phyloP scores from a whole-genome alignment of 2,329 filamentous ascomycete genomes.

The Clarireedia hainanense region DNA sequence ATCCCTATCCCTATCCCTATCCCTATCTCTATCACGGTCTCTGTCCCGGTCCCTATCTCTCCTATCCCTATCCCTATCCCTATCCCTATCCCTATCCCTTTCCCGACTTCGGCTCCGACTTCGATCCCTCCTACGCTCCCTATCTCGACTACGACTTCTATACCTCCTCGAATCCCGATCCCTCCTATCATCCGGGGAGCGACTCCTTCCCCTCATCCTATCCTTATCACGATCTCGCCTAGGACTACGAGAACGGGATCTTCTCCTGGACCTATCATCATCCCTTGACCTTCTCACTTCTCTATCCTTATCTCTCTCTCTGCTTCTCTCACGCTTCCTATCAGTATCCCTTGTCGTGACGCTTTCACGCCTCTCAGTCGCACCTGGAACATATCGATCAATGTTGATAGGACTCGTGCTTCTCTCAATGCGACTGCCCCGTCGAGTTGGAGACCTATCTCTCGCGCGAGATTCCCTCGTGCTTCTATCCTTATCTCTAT shows the following conservation, averaged over 20 bases:
- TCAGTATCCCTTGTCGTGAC: slow-evolving; percentile 13
- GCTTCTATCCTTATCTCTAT: slow-evolving; percentile 24
- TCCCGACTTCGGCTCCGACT: slow-evolving; percentile 14
- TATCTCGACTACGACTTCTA: background rate
- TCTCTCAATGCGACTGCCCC: slow-evolving; percentile 25
- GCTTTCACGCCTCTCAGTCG: slow-evolving; percentile 20
- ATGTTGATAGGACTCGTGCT: slow-evolving; percentile 28
- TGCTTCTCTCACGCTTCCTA: slow-evolving; percentile 22
- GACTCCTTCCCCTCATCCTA: slow-evolving; percentile 14
- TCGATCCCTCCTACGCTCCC: slow-evolving; percentile 12
- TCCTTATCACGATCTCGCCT: slow-evolving; percentile 1
- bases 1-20: slow-evolving; percentile 10
- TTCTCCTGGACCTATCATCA: slow-evolving; percentile 12
- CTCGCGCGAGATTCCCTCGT: slow-evolving; percentile 23
- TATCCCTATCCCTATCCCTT: slow-evolving; percentile 10
- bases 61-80: slow-evolving; percentile 9
- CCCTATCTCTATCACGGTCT: background rate
- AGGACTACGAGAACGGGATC: slow-evolving; percentile 8
- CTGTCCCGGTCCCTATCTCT: background rate
- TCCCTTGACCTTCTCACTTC: slow-evolving; percentile 5
- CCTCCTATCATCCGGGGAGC: slow-evolving; percentile 7
- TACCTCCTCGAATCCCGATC: slow-evolving; percentile 5
- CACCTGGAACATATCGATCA: slow-evolving; percentile 29
- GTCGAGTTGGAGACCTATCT: slow-evolving; percentile 26
- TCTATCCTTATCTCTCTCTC: slow-evolving; percentile 1